phyloP scores from a whole-genome alignment of 2,329 filamentous ascomycete species.

The Coniochaeta sp. region DNA sequence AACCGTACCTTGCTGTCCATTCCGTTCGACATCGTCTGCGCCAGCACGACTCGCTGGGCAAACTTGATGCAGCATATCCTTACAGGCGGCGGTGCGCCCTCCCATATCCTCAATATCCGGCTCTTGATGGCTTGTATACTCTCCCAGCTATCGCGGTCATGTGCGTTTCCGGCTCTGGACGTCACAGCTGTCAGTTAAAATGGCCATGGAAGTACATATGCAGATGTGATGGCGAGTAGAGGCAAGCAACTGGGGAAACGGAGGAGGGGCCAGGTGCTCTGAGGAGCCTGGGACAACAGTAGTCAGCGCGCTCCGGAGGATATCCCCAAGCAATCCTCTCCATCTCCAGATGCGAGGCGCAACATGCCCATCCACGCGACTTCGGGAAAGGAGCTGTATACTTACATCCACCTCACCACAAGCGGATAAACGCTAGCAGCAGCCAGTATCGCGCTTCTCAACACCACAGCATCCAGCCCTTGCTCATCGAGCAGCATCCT shows the following conservation, averaged over 20 bases:
- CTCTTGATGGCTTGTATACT: slow-evolving; percentile 84
- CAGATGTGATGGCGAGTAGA: not conserved
- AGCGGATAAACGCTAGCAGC: slow-evolving; percentile 90
- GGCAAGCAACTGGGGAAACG: not conserved
- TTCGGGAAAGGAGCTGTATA: no score
- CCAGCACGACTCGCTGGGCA: slow-evolving; percentile 83
- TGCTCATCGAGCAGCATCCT: slow-evolving; percentile 61
- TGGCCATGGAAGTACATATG: not conserved
- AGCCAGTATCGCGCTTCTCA: slow-evolving; percentile 82
- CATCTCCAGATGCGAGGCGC: no score
- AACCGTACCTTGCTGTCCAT: slow-evolving; percentile 71
- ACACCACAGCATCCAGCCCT: slow-evolving; percentile 70
- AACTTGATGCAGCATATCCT: slow-evolving; percentile 97
- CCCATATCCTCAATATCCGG: slow-evolving; percentile 83
- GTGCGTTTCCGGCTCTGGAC: slow-evolving; percentile 74
- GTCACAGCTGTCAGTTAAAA: slow-evolving; percentile 11
- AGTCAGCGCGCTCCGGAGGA: no score
- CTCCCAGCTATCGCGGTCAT: slow-evolving; percentile 78
- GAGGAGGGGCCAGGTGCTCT: no score
- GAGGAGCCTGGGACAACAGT: no score
- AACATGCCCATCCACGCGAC: no score
- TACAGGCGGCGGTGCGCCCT: slow-evolving; percentile 66
- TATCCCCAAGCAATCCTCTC: no score
- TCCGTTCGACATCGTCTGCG: slow-evolving; percentile 79
- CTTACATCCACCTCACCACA: slow-evolving; percentile 90